Base-by-base conservation (phyloP, 495 filamentous ascomycete species). In the Aspergillus ostianus region DNA sequence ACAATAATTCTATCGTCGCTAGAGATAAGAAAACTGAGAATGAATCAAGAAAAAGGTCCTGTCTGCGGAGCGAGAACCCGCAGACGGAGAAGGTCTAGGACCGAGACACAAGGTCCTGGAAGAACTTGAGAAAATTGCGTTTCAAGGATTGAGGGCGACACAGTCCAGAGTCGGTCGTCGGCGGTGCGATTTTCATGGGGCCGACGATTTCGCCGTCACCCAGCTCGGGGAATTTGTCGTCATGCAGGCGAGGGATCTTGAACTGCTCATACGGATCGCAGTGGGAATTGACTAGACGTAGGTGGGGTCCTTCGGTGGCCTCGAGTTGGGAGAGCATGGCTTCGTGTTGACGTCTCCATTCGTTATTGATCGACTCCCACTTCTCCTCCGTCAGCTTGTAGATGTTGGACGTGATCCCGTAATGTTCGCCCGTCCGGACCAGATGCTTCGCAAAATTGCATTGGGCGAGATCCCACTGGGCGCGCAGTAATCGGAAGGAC, bases 191-290 rank as follows among this genome's bases (percentile, higher is more conserved):
- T 29, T 70, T 84, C 93, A 97, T 97, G 4, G 93, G 92, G 0
- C 92, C 93, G 15, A 97, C 91, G 59, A 96, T 94, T 68, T 95
- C 91, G 56, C 91, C 87, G 64, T 96, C 91, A 27, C 90, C 92
- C 51, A 93, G 82, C 59, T 89, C 85, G 26, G 90, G 91, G 63
- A 96, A 97, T 73, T 96, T 96, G 59, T 90, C 86, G 70, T 82
- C 77, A 49, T 86, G 83, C 51, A 90, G 76, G 17, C 81, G 77
- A 5, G 87, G 87, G 17, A 89, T 81, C 59, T 82, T 84, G 59
- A 84, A 76, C 62, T 84, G 71, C 29, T 74, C 73, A 64, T 70
- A 72, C 0, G 73, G 77, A 47, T 69, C 60, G 41, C 77, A 66
- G 36, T 79, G 73, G 4, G 79, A 78, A 49, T 82, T 77, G 50